These are phyloP conservation scores for Magnaporthiopsis incrustans DNA, from an alignment of 2,329 filamentous ascomycete genomes.

Conservation along the genomic window DNA sequence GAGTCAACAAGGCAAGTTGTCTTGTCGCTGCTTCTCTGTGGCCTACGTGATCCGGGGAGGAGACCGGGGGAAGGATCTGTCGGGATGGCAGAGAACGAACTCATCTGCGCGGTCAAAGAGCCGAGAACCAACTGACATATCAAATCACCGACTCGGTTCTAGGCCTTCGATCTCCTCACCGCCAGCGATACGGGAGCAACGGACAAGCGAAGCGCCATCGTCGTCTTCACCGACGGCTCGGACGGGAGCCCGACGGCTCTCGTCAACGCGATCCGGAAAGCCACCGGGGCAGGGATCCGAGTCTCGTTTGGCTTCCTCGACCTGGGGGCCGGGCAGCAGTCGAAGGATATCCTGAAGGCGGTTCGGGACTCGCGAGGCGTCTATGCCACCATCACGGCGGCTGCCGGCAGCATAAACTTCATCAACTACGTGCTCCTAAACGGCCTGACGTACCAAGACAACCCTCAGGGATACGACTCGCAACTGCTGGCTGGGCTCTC, in stretches of 20 bases:
- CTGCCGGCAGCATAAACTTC: conserved; percentile 15
- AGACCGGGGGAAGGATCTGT: not conserved
- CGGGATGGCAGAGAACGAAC: not conserved
- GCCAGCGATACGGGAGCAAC: conserved; percentile 12
- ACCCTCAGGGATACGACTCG: conserved; percentile 15
- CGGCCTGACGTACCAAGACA: conserved; percentile 18
- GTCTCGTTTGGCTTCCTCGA: conserved; percentile 20
- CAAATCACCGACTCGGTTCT: not conserved
- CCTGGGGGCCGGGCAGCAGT: conserved; percentile 9
- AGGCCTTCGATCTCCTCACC: conserved; percentile 11
- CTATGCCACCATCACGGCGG: conserved; percentile 17
- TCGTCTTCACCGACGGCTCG: conserved; percentile 19
- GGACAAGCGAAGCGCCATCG: conserved; percentile 15
- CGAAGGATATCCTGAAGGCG: conserved; percentile 13
- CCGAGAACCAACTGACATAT: not conserved
- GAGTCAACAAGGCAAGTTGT: conserved; percentile 13
- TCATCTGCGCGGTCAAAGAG: not conserved
- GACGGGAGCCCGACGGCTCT: conserved; percentile 11
- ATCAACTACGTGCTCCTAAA: conserved; percentile 19
- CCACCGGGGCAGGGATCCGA: conserved; percentile 16
- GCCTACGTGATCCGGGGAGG: not conserved
- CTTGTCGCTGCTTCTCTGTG: not conserved
- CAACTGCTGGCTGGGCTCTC: conserved; percentile 16
- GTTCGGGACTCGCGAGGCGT: conserved; percentile 16
- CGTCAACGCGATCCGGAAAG: conserved; percentile 18